A percentile compares a stretch with the other conserved stretches of the same genome.
phyloP scores from a whole-genome alignment of 805 yeast genomes.

The Candida bentonensis region DNA sequence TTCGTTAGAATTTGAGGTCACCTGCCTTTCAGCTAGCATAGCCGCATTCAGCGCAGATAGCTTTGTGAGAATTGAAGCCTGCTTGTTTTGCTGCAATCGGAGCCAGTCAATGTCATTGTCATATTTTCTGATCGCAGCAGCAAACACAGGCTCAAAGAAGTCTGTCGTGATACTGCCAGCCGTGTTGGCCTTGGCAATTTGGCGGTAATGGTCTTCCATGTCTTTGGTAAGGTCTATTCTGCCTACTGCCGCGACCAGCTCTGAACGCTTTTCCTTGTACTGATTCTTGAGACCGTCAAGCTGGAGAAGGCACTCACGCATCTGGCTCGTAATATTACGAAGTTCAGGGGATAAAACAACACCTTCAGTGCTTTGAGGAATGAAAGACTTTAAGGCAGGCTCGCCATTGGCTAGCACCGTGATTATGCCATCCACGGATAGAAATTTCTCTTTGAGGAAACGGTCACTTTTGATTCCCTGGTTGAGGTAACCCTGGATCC shows the following conservation, averaged over 20 bases:
- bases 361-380: constrained; percentile 20
- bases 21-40: constrained; percentile 22
- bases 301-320: constrained; percentile 12
- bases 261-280: not conserved
- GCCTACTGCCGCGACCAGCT: not conserved
- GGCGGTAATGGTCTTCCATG: constrained; percentile 16
- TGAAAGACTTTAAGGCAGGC: constrained; percentile 14
- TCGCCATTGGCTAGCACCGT: constrained; percentile 28
- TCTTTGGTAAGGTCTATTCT: constrained; percentile 1
- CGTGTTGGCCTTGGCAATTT: constrained; percentile 2
- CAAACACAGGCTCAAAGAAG: constrained; percentile 16
- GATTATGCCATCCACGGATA: constrained; percentile 34
- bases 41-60: constrained; percentile 24
- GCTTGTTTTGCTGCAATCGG: constrained; percentile 26
- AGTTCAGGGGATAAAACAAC: constrained; percentile 22
- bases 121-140: constrained; percentile 26
- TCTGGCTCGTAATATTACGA: constrained; percentile 22
- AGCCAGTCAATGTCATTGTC: constrained; percentile 36
- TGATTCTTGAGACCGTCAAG: constrained; percentile 10
- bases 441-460: constrained; percentile 32
- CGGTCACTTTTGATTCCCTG: constrained; percentile 54
- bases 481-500: constrained; percentile 33
- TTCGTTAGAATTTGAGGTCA: constrained; percentile 20
- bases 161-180: not conserved
- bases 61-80: constrained; percentile 26